Percentiles rank a stretch among this genome's conserved stretches.
These are phyloP conservation scores for Nigrograna mackinnonii DNA, from an alignment of 2,329 filamentous ascomycete species.

Conservation along the genomic window DNA sequence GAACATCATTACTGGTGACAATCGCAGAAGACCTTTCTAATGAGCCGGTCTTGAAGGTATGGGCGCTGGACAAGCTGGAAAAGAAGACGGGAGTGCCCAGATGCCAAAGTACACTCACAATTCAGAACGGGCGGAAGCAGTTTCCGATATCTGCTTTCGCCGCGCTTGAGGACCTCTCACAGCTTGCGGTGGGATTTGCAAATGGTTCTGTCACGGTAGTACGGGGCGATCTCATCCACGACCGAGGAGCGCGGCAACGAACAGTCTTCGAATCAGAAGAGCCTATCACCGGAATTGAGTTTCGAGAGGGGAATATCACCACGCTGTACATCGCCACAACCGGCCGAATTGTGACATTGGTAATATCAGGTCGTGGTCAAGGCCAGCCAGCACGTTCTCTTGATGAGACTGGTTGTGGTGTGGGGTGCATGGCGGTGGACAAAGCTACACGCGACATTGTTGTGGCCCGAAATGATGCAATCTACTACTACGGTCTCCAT, in stretches of 20 bases:
- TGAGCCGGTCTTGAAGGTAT: constrained; percentile 93
- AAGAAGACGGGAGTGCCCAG: constrained; percentile 91
- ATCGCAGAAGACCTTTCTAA: constrained; percentile 83
- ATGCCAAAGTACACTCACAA: constrained; percentile 81
- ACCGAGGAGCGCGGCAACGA: constrained; percentile 89
- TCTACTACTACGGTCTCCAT: constrained; percentile 88
- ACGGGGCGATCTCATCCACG: constrained; percentile 90
- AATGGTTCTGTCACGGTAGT: constrained; percentile 95
- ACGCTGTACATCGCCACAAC: constrained; percentile 93
- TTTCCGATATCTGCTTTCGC: constrained; percentile 96
- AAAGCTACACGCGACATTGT: constrained; percentile 80
- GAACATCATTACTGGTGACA: constrained; percentile 84
- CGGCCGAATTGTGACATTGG: constrained; percentile 80
- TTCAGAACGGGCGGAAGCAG: constrained; percentile 88
- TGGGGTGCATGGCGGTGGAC: constrained; percentile 95
- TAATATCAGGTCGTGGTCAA: constrained; percentile 86
- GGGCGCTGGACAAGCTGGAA: constrained; percentile 90
- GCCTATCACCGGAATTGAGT: constrained; percentile 88
- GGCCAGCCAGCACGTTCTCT: constrained; percentile 85
- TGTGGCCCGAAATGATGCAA: constrained; percentile 91
- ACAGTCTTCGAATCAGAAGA: constrained; percentile 97
- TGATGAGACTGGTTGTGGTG: constrained; percentile 85
- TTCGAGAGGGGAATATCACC: constrained; percentile 66
- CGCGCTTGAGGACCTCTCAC: constrained; percentile 83
- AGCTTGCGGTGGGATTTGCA: constrained; percentile 92